Evolutionary conservation across 2,329 filamentous ascomycete species (phyloP).

Genomic region (Neopestalotiopsis sp.): DNA sequence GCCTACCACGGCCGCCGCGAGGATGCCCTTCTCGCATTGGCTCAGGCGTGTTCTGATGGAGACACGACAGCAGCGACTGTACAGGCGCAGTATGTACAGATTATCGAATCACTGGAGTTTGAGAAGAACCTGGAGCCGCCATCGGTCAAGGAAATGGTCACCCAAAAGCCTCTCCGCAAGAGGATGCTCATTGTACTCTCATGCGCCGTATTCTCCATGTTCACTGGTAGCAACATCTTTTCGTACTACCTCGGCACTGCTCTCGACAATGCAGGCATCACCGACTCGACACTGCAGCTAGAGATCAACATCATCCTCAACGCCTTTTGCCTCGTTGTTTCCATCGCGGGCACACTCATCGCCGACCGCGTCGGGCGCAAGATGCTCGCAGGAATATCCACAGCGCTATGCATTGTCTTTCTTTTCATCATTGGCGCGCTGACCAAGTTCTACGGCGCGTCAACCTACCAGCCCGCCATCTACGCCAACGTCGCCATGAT

Average conservation of each 20-base stretch:
- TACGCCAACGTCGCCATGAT: conserved; percentile 29
- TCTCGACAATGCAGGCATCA: conserved; percentile 52
- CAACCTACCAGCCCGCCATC: conserved; percentile 19
- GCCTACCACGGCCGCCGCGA: conserved; percentile 36
- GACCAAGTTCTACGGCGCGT: conserved; percentile 11
- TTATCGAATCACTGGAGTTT: conserved; percentile 45
- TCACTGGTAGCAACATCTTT: conserved; percentile 46
- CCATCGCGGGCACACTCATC: conserved; percentile 20
- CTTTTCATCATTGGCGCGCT: conserved; percentile 23
- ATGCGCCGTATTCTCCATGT: conserved; percentile 33
- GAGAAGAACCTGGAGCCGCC: conserved; percentile 27
- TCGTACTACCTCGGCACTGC: conserved; percentile 48
- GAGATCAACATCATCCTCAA: conserved; percentile 12
- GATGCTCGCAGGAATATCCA: conserved; percentile 5
- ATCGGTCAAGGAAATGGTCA: conserved; percentile 38
- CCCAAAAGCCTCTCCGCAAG: conserved; percentile 35
- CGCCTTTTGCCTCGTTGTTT: conserved; percentile 22
- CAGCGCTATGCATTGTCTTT: conserved; percentile 17
- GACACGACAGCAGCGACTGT: conserved; percentile 45
- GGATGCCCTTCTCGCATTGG: conserved; percentile 42
- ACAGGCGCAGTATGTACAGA: conserved; percentile 49
- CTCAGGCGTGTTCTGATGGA: conserved; percentile 46
- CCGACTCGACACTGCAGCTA: conserved; percentile 31
- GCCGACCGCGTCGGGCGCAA: conserved; percentile 18
- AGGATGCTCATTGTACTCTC: not conserved